A percentile compares a stretch with the other conserved stretches of the same genome.
These are phyloP conservation scores for Xylaria sp. DNA, from an alignment of 2,329 filamentous ascomycete genomes.

Conservation along the genomic window DNA sequence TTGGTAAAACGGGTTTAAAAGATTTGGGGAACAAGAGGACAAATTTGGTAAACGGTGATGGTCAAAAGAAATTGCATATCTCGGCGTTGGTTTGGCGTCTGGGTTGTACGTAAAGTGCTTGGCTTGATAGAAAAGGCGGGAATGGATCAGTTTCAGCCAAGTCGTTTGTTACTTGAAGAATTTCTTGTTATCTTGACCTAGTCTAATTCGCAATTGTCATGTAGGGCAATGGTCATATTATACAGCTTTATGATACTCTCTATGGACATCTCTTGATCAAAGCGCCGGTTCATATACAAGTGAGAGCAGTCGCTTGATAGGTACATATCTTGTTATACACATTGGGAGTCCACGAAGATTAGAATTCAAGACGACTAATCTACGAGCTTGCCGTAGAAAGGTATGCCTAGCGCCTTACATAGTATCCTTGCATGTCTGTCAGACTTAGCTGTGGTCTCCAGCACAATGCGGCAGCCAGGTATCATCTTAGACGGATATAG, in stretches of 20 bases:
- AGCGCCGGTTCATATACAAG: slow-evolving; percentile 29
- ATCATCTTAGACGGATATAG: slow-evolving; percentile 77
- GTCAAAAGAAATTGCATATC: slow-evolving; percentile 35
- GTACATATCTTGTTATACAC: slow-evolving; percentile 16
- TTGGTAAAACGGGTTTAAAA: neutral
- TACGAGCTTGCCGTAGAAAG: slow-evolving; percentile 81
- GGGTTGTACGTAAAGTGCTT: slow-evolving; percentile 6
- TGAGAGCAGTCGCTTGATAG: slow-evolving; percentile 8
- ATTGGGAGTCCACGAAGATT: neutral
- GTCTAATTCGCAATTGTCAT: neutral
- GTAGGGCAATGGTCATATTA: slow-evolving; percentile 26
- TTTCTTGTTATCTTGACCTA: neutral
- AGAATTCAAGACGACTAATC: slow-evolving; percentile 40
- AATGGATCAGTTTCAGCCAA: neutral
- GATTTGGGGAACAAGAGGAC: neutral
- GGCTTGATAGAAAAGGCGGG: slow-evolving; percentile 15
- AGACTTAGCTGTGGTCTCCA: slow-evolving; percentile 85
- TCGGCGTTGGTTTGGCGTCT: slow-evolving; percentile 36
- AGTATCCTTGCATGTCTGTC: slow-evolving; percentile 87
- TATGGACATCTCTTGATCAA: slow-evolving; percentile 17
- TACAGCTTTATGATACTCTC: slow-evolving; percentile 46
- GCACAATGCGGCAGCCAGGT: slow-evolving; percentile 83
- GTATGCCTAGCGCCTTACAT: slow-evolving; percentile 76
- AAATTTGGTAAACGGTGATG: slow-evolving; percentile 3
- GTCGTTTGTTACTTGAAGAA: neutral